Base-by-base conservation (phyloP, 495 filamentous ascomycete genomes). In the Chaetomium fimeti region DNA sequence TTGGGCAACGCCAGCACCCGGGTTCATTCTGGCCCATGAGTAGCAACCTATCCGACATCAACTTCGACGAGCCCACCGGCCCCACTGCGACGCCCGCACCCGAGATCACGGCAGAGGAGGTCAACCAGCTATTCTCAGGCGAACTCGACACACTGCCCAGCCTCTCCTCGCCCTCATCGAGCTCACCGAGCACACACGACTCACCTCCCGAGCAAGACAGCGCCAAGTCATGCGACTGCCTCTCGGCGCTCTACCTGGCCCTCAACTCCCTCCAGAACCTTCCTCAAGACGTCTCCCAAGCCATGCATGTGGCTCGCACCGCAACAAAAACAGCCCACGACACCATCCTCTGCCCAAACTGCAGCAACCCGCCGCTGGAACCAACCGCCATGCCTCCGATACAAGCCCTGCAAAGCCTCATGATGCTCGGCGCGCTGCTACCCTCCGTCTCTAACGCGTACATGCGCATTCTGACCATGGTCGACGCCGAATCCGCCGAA, bases 361-460 rank as follows among this genome's bases (percentile, higher is more conserved):
- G 88, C 68, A 81, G 82, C 18, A 77, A 79, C 42, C 72, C 73
- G 29, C 66, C 85, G 20, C 27, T 75, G 1, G 60, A 65, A 15
- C 56, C 68, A 8, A 15, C 47, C 54, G 27, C 52, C 29, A 57
- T 64, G 7, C 72, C 73, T 6, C 74, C 73, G n/a, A 76, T 82
- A 57, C 72, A 73, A 16, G 42, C 73, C 51, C 78, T 83, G 67
- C 87, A 89, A 62, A 89, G 84, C 68, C 79, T 86, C 45, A 89
- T 89, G 86, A 82, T 88, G 60, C 81, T 87, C 13, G 87, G 83
- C 8, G 85, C 86, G 0, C 76, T 90, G 11, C 76, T 91, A 24
- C 87, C 84, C 22, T 83, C 85, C 15, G 77, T 88, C 32, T 84
- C 84, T 22, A 81, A 87, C 70, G 78, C 83, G 3, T 91, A 85